Evolutionary conservation across 306 rosid species (phyloP).

Genomic region (Corylus heterophylla): DNA sequence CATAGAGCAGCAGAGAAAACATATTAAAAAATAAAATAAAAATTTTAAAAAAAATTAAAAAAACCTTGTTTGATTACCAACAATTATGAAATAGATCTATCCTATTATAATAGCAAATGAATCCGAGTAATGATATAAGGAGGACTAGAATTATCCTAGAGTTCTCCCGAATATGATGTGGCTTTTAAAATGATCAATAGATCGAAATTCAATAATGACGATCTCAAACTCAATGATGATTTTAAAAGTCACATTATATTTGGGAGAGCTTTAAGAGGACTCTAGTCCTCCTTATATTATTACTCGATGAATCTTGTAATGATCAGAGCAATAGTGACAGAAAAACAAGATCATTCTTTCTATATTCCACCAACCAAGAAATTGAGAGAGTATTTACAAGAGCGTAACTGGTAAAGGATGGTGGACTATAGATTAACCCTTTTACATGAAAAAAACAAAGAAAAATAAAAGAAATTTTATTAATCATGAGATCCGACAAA

Average conservation of each 20-base stretch:
- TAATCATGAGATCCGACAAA: not conserved
- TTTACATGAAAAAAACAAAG: not conserved
- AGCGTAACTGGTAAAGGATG: not conserved
- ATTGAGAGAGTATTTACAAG: not conserved
- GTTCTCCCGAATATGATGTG: no score
- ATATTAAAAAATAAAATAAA: no score
- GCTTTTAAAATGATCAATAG: no score
- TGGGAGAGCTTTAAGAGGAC: no score
- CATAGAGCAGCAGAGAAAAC: constrained; percentile 14
- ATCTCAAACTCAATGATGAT: no score
- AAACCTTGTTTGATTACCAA: not conserved
- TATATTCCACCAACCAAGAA: not conserved
- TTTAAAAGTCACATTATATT: no score
- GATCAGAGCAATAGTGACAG: not conserved
- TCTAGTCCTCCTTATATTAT: no score
- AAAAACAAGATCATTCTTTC: not conserved
- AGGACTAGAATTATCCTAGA: no score
- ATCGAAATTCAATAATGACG: no score
- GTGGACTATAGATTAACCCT: not conserved
- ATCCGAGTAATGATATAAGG: not conserved
- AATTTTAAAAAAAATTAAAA: not conserved
- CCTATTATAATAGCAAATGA: not conserved
- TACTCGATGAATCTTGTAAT: not conserved
- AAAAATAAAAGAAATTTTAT: no score
- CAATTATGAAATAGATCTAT: not conserved